These are phyloP conservation scores for Lycium ferocissimum DNA, from an alignment of 257 asterid genomes.

Conservation along the genomic window DNA sequence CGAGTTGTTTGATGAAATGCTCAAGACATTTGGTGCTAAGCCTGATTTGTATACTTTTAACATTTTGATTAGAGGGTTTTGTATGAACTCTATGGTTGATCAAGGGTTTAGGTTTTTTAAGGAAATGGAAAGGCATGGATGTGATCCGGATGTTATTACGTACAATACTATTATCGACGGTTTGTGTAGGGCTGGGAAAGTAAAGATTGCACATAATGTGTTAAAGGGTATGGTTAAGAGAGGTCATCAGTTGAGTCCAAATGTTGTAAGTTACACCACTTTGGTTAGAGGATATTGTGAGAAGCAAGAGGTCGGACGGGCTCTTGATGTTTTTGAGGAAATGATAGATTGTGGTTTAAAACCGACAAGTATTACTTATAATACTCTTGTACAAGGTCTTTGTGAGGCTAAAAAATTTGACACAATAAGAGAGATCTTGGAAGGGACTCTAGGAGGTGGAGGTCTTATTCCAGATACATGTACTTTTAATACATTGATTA, in stretches of 20 bases:
- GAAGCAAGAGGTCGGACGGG: constrained; percentile 60
- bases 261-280: constrained; percentile 79
- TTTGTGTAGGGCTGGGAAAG: constrained; percentile 79
- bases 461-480: constrained; percentile 73
- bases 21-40: constrained; percentile 71
- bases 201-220: constrained; percentile 66
- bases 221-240: constrained; percentile 66
- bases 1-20: constrained; percentile 83
- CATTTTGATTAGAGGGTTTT: constrained; percentile 77
- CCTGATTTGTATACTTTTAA: constrained; percentile 81
- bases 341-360: constrained; percentile 59
- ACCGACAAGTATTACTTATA: constrained; percentile 67
- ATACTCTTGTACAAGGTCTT: constrained; percentile 78
- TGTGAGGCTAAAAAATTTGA: constrained; percentile 63
- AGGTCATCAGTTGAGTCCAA: constrained; percentile 65
- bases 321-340: constrained; percentile 58
- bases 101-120: constrained; percentile 74
- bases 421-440: constrained; percentile 59
- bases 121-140: constrained; percentile 70
- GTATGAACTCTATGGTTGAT: constrained; percentile 72
- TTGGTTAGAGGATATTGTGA: constrained; percentile 87
- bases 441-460: constrained; percentile 40
- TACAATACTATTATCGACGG: constrained; percentile 84
- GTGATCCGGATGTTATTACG: constrained; percentile 68
- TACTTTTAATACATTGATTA: constrained; percentile 77